Evolutionary conservation across 2,329 filamentous ascomycete genomes (phyloP).

Genomic region (Septoria petroselini): DNA sequence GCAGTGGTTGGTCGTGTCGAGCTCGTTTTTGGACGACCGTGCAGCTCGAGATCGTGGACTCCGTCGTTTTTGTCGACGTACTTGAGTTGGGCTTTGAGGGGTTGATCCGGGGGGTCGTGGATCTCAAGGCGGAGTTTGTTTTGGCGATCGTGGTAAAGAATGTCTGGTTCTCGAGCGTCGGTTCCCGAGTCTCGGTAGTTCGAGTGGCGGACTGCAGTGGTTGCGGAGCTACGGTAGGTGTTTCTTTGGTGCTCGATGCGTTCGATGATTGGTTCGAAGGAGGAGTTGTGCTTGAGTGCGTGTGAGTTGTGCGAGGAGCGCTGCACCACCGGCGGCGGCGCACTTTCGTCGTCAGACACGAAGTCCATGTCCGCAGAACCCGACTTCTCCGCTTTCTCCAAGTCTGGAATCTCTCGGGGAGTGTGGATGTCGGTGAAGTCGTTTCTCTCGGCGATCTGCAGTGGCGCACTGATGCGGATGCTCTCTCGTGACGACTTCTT

Average conservation of each 20-base stretch:
- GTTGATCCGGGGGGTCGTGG: constrained; percentile 14
- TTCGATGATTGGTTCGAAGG: constrained; percentile 9
- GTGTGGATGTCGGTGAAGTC: constrained; percentile 7
- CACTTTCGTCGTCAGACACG: constrained; percentile 5
- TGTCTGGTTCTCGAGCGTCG: constrained; percentile 12
- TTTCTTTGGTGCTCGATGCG: too few relatives aligned
- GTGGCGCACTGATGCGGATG: constrained; percentile 5
- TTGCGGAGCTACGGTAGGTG: constrained; percentile 7
- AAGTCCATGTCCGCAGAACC: not conserved
- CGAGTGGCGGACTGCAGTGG: not conserved
- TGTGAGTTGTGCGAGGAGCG: constrained; percentile 8
- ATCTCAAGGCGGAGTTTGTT: constrained; percentile 18
- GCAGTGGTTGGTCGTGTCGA: not conserved
- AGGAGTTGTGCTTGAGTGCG: not conserved
- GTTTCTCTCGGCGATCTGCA: constrained; percentile 2
- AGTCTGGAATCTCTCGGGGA: not conserved
- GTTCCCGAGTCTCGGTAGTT: constrained; percentile 4
- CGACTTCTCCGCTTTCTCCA: constrained; percentile 6
- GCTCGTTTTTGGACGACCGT: constrained; percentile 7
- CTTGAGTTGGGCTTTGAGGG: constrained; percentile 15
- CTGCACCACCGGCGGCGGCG: constrained; percentile 2
- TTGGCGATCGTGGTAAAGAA: constrained; percentile 16
- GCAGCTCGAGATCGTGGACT: constrained; percentile 15
- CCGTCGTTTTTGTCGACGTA: constrained; percentile 13
- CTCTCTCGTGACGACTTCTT: constrained; percentile 14